phyloP scores from a whole-genome alignment of 2,329 filamentous ascomycete genomes.

The Hymenoscyphus repandus region DNA sequence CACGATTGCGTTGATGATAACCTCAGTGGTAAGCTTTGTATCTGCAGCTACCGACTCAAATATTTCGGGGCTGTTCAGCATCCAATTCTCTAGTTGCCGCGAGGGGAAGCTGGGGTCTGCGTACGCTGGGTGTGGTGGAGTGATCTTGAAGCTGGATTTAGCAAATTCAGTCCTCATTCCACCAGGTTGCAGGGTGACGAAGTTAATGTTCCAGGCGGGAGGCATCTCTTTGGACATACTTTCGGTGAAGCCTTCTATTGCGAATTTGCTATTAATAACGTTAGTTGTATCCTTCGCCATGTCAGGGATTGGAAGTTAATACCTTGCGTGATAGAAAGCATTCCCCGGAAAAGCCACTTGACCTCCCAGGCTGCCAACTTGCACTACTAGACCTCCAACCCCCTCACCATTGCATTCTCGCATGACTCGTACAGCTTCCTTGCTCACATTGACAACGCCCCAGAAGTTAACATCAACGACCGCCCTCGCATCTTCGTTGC shows the following conservation, averaged over 20 bases:
- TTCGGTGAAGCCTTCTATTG: conserved; percentile 33
- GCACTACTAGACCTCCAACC: conserved; percentile 34
- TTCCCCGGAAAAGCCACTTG: conserved; percentile 31
- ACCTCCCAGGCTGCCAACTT: conserved; percentile 35
- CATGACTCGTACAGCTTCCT: conserved; percentile 3
- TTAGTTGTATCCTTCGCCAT: neutral
- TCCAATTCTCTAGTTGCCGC: neutral
- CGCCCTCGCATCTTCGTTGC: conserved; percentile 26
- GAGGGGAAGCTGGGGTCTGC: neutral
- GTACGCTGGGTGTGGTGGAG: conserved; percentile 12
- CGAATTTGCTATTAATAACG: conserved; percentile 34
- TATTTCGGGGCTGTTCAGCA: neutral
- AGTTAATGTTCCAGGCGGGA: conserved; percentile 33
- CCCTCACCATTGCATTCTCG: neutral
- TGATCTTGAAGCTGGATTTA: conserved; percentile 29
- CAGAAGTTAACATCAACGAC: conserved; percentile 33
- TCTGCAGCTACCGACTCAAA: neutral
- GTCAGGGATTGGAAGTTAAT: neutral
- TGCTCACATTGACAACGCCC: neutral
- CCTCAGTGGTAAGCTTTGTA: neutral
- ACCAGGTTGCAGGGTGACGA: conserved; percentile 35
- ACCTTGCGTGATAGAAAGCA: conserved; percentile 25
- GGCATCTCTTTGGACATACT: conserved; percentile 29
- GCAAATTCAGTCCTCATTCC: conserved; percentile 34
- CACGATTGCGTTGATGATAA: neutral